Percentiles rank a stretch among this genome's conserved stretches.
These are phyloP conservation scores for Pythium volutum DNA, from an alignment of 352 stramenopile species.

Conservation along the genomic window DNA sequence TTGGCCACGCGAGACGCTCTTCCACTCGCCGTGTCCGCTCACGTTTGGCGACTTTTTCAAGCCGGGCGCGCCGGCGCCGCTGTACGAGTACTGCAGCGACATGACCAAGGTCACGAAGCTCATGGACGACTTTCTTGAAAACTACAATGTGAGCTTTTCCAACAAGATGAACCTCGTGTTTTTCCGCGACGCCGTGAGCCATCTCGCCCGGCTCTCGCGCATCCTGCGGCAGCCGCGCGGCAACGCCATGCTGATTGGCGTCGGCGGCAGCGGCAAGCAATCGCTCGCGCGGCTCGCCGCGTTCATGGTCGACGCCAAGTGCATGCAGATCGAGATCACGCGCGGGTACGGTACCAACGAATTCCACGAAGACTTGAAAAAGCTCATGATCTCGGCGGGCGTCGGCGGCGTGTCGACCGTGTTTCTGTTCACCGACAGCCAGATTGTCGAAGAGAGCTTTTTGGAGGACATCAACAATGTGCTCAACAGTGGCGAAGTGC, in stretches of 20 bases:
- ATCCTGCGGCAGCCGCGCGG: slow-evolving; percentile 91
- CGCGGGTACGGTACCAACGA: slow-evolving; percentile 86
- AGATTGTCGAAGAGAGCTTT: slow-evolving; percentile 94
- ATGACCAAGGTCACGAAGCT: slow-evolving; percentile 77
- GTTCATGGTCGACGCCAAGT: slow-evolving; percentile 91
- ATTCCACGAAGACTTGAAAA: slow-evolving; percentile 94
- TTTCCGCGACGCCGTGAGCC: slow-evolving; percentile 91
- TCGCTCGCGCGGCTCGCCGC: slow-evolving; percentile 88
- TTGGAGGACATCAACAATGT: slow-evolving; percentile 97
- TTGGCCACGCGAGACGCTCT: slow-evolving; percentile 79
- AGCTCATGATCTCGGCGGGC: slow-evolving; percentile 91
- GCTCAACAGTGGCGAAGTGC: slow-evolving; percentile 96
- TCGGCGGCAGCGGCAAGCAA: slow-evolving; percentile 94
- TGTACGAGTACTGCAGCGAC: slow-evolving; percentile 88
- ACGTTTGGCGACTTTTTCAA: slow-evolving; percentile 94
- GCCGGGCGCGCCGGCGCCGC: slow-evolving; percentile 57
- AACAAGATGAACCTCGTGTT: slow-evolving; percentile 97
- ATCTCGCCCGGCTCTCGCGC: slow-evolving; percentile 85
- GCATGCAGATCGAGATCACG: slow-evolving; percentile 92
- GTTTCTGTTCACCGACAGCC: slow-evolving; percentile 95
- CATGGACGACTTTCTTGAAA: slow-evolving; percentile 91
- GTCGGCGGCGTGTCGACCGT: slow-evolving; percentile 75
- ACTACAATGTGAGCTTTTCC: slow-evolving; percentile 93
- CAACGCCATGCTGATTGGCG: slow-evolving; percentile 96
- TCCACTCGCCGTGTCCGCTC: slow-evolving; percentile 84